phyloP scores from a whole-genome alignment of 2,329 filamentous ascomycete genomes.

The Dryadomyces quercus-mongolicae region DNA sequence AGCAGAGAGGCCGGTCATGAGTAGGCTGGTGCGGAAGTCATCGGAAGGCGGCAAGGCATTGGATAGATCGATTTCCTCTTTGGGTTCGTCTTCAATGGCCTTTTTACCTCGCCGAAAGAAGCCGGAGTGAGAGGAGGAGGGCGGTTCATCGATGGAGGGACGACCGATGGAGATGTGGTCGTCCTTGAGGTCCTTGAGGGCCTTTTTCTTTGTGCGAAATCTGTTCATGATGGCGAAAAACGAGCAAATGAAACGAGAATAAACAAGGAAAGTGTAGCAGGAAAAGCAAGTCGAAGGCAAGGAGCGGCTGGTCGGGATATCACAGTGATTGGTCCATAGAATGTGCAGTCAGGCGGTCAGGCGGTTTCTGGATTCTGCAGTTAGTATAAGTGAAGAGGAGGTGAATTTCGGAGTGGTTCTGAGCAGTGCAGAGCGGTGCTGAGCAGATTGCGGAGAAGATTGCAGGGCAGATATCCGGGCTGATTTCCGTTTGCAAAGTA shows the following conservation, averaged over 20 bases:
- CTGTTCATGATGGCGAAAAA: slow-evolving; percentile 54
- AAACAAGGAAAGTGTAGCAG: not conserved
- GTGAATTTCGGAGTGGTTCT: too few relatives aligned
- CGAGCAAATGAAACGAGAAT: not conserved
- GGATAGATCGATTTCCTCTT: slow-evolving; percentile 59
- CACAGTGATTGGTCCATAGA: not conserved
- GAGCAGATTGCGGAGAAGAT: too few relatives aligned
- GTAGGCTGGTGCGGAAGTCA: slow-evolving; percentile 86
- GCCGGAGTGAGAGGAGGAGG: slow-evolving; percentile 21
- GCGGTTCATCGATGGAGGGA: slow-evolving; percentile 42
- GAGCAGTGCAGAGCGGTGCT: too few relatives aligned
- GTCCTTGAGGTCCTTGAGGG: slow-evolving; percentile 54
- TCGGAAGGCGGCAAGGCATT: slow-evolving; percentile 68
- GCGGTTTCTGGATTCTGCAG: not conserved
- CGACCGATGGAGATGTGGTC: slow-evolving; percentile 25
- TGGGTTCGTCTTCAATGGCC: slow-evolving; percentile 41
- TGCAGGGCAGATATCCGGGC: too few relatives aligned
- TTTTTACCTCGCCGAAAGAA: slow-evolving; percentile 44
- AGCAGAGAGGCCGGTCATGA: slow-evolving; percentile 91
- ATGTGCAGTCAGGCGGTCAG: not conserved
- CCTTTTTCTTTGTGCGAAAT: slow-evolving; percentile 63
- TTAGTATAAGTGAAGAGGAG: not conserved
- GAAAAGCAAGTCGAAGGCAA: not conserved
- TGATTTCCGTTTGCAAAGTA: too few relatives aligned
- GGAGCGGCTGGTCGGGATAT: not conserved